phyloP scores from a whole-genome alignment of 1,139 yeast genomes.

The Citeromyces hawaiiensis region DNA sequence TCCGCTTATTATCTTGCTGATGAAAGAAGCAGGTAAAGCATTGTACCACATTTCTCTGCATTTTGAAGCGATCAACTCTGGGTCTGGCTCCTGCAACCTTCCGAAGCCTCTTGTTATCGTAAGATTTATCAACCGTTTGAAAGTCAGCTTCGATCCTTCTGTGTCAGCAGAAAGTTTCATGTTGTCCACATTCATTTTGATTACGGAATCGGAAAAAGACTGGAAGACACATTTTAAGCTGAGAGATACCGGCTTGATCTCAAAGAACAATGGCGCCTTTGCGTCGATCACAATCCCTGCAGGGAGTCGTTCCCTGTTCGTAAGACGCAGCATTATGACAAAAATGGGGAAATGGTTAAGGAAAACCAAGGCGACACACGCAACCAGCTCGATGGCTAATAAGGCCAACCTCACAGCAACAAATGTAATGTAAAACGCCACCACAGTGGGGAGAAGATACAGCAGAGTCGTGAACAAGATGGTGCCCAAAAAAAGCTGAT shows the following conservation, averaged over 20 bases:
- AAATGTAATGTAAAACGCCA: constrained; percentile 74
- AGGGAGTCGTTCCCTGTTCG: constrained; percentile 80
- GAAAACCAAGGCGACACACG: constrained; percentile 51
- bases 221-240: constrained; percentile 10
- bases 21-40: not conserved
- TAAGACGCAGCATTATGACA: constrained; percentile 62
- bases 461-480: constrained; percentile 69
- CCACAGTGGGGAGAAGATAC: constrained; percentile 74
- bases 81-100: not conserved
- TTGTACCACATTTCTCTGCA: not conserved
- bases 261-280: constrained; percentile 5
- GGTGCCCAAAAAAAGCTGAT: constrained; percentile 81
- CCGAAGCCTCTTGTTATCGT: not conserved
- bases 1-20: constrained; percentile 9
- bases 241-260: constrained; percentile 11
- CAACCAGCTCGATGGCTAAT: constrained; percentile 32
- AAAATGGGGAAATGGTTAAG: constrained; percentile 82
- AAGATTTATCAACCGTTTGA: not conserved
- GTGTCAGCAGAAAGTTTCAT: constrained; percentile 1
- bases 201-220: constrained; percentile 14
- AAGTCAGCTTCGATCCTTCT: not conserved
- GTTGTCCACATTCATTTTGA: constrained; percentile 14
- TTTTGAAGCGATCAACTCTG: not conserved
- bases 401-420: constrained; percentile 43
- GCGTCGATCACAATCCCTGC: constrained; percentile 56